Evolutionary conservation across 768 basidiomycete genomes (phyloP), one percentile per base, ranked within the genome.

Genomic region (Termitomyces sp.): DNA sequence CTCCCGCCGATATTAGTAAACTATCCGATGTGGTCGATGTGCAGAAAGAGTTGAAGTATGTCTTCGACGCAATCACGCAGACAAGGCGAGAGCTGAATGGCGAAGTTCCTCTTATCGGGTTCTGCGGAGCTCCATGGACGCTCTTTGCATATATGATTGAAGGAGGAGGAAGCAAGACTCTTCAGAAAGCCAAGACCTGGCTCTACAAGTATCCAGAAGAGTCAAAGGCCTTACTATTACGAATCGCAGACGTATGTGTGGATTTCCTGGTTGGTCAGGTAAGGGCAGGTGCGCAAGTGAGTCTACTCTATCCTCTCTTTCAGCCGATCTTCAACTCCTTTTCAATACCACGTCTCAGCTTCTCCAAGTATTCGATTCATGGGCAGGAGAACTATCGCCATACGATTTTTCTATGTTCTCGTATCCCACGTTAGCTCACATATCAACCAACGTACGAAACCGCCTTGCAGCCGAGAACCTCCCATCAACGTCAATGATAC

Each of bases 101-200:
- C 22, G 83, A 91, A 68, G 94, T 98, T 14, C 96, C 97, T 13
- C 78, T 99, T 57, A 97, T 99, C 65, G 97, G 97, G 12, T 99
- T 99, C 74, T 92, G 86, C 68, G 97, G 96, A 42, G 94, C 94
- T 0, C 97, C 97, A 1, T 98, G 97, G 97, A 99, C 97, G 4
- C 82, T 98, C 53, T 94, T 99, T 75, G 85, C 88, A 22, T 99
- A 98, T 71, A 99, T 99, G 97, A 82, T 97, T 66, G 97, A 98
- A 71, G 97, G 97, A 8, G 96, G 95, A 6, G 90, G 90, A 9
- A 91, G 84, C 71, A 94, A 94, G 73, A 91, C 90, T 14, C 83
- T 92, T 64, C 88, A 91, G 61, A 94, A 95, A 72, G 83, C 85
- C 36, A 99, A 99, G 75, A 85, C 88, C 0, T 99, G 97, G 96